These are phyloP conservation scores for Thraustochytrium striatum DNA, from an alignment of 352 stramenopile genomes.

Conservation along the genomic window DNA sequence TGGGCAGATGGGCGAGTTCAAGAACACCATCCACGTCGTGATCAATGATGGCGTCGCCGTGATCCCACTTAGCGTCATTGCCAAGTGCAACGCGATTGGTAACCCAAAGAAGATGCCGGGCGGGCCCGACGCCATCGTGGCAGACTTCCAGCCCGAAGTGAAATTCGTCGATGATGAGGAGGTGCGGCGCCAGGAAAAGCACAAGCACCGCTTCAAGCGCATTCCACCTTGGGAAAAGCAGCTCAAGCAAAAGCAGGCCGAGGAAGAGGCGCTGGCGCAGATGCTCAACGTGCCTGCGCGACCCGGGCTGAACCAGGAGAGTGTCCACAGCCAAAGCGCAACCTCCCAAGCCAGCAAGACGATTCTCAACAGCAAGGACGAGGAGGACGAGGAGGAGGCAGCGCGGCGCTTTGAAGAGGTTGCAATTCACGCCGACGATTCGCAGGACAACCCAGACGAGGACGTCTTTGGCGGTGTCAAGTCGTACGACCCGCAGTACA, in stretches of 20 bases:
- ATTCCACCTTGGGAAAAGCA: slow-evolving; percentile 37
- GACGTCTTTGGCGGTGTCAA: slow-evolving; percentile 74
- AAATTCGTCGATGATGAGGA: slow-evolving; percentile 34
- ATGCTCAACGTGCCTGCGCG: not conserved
- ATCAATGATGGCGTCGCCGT: slow-evolving; percentile 54
- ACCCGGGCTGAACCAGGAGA: no score
- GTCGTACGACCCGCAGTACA: slow-evolving; percentile 74
- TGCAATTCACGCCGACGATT: not conserved
- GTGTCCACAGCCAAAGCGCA: no score
- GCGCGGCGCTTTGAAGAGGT: not conserved
- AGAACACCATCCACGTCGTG: slow-evolving; percentile 54
- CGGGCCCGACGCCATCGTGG: slow-evolving; percentile 31
- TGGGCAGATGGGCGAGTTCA: slow-evolving; percentile 73
- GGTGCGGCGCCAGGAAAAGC: not conserved
- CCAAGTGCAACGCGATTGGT: slow-evolving; percentile 60
- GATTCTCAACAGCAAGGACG: no score
- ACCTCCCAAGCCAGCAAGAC: no score
- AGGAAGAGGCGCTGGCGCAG: not conserved
- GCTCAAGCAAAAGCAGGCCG: not conserved
- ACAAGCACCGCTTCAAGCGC: slow-evolving; percentile 22
- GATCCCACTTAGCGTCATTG: slow-evolving; percentile 62
- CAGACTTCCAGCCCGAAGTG: slow-evolving; percentile 67
- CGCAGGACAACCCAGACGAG: slow-evolving; percentile 52
- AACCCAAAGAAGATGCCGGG: slow-evolving; percentile 46
- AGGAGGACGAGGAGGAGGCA: not conserved